Percentiles rank a stretch among this genome's conserved stretches.
Evolutionary conservation across 2,329 filamentous ascomycete genomes (phyloP).

Genomic region (Tolypocladium tropicale): DNA sequence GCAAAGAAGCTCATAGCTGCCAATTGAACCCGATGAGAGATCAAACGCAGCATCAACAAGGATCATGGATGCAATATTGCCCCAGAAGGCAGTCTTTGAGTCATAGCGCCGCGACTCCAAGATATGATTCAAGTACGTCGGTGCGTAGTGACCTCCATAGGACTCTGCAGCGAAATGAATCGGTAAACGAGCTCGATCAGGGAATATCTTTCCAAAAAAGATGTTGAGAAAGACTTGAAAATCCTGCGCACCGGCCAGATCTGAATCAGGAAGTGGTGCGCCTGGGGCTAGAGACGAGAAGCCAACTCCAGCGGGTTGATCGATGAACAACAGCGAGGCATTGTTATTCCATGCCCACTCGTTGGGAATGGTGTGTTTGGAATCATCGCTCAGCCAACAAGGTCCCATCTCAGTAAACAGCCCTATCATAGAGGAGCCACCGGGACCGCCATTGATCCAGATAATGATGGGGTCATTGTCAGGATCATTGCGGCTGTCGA

Average conservation of each 20-base stretch:
- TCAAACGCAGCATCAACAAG: conserved; percentile 4
- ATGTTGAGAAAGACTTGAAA: conserved; percentile 37
- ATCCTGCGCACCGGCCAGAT: conserved; percentile 27
- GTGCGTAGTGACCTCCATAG: not conserved
- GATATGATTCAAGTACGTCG: conserved; percentile 4
- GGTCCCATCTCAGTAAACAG: conserved; percentile 40
- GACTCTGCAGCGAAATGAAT: conserved; percentile 35
- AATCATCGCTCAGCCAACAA: conserved; percentile 41
- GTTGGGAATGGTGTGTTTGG: conserved; percentile 36
- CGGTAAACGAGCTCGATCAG: conserved; percentile 20
- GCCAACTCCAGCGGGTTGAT: conserved; percentile 15
- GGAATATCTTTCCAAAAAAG: conserved; percentile 31
- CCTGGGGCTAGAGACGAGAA: conserved; percentile 24
- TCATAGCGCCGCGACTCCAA: conserved; percentile 1
- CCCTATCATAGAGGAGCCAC: conserved; percentile 42
- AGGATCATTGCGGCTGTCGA: conserved; percentile 16
- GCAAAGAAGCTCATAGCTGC: not conserved
- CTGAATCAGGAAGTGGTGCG: conserved; percentile 12
- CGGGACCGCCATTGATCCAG: conserved; percentile 50
- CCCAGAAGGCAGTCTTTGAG: conserved; percentile 4
- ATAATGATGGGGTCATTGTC: conserved; percentile 32
- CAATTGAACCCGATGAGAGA: not conserved
- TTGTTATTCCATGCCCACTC: conserved; percentile 49
- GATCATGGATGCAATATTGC: conserved; percentile 3
- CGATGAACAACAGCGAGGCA: conserved; percentile 23